Percentiles rank a stretch among this genome's conserved stretches.
These are phyloP conservation scores for Eustoma russellianum DNA, from an alignment of 257 asterid species.

Conservation along the genomic window DNA sequence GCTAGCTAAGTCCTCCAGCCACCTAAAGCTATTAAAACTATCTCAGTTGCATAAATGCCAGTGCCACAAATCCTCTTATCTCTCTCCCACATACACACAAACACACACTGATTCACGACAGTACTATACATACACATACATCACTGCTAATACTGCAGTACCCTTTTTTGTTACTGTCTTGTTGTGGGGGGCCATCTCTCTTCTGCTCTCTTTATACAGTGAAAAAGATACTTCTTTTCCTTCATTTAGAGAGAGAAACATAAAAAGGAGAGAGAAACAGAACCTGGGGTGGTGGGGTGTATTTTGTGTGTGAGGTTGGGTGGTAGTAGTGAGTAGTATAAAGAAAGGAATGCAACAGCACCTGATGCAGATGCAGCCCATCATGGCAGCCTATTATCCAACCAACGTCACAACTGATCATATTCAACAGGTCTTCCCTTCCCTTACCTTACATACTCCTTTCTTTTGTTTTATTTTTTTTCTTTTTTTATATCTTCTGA, in stretches of 20 bases:
- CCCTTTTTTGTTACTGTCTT: slow-evolving; percentile 5
- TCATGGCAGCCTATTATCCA: slow-evolving; percentile 97
- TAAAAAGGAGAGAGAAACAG: slow-evolving; percentile 4
- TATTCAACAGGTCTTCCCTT: slow-evolving; percentile 93
- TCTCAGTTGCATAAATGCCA: slow-evolving; percentile 15
- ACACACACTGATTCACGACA: slow-evolving; percentile 1
- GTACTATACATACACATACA: background rate
- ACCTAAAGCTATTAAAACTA: slow-evolving; percentile 9
- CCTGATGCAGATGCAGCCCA: slow-evolving; percentile 99
- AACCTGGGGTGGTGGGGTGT: background rate
- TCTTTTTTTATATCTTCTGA: slow-evolving; percentile 6
- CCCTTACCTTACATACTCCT: slow-evolving; percentile 1
- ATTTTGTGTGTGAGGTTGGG: slow-evolving; percentile 25
- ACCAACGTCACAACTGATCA: slow-evolving; percentile 97
- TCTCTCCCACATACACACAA: slow-evolving; percentile 3
- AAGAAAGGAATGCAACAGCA: slow-evolving; percentile 76
- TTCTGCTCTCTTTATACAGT: slow-evolving; percentile 20
- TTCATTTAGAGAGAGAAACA: slow-evolving; percentile 4
- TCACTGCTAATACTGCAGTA: background rate
- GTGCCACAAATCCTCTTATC: slow-evolving; percentile 30
- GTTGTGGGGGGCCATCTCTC: slow-evolving; percentile 18
- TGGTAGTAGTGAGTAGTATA: slow-evolving; percentile 36
- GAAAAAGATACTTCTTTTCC: slow-evolving; percentile 11
- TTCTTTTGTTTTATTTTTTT: background rate
- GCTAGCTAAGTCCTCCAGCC: slow-evolving; percentile 24